Evolutionary conservation across 2,329 filamentous ascomycete genomes (phyloP), one percentile per base, ranked within the genome.

Genomic region (Bipolaris cookei): DNA sequence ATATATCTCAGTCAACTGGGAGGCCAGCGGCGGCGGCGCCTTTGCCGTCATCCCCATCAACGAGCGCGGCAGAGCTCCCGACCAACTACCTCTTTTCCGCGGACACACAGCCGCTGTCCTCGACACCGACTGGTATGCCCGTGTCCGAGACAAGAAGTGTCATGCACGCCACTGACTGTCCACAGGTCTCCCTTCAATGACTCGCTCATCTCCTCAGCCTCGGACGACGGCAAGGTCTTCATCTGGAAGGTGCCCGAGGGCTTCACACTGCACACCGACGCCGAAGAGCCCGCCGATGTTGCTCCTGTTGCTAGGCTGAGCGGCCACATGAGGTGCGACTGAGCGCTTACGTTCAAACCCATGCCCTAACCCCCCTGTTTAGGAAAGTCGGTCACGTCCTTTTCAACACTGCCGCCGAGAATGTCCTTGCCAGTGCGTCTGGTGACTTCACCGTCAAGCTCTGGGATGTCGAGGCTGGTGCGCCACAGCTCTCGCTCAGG

Each of bases 1-100:
- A 78, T 98, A 95, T 78, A 85, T 99, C 68, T 90, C 95, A 5
- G 93, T 99, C 81, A 99, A 99, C 84, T 99, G 95, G 95, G 94
- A 99, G 80, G 85, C 95, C 37, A 91, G 92, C 76, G 95, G 95
- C 62, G 95, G 95, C 72, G 95, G 95, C 75, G 94, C 95, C 69
- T 98, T 99, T 75, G 95, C 95, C 53, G 94, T 99, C 68, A 92
- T 99, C 67, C 95, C 95, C 59, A 79, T 97, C 70, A 86, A 88
- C 67, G 94, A 99, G 84, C 89, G 86, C 70, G 95, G 95, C 64
- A 93, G 95, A 79, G 80, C 96, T 51, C 95, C 95, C 47, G 95
- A 98, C 76, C 88, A 91, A 73, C 90, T 99, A 68, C 95, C 95
- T 59, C 84, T 99, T 71, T 99, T 98, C 79, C 89, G 95, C 69